These are phyloP conservation scores for Schizosaccharomyces pombe DNA, from an alignment of 805 yeast genomes.

Conservation along the genomic window DNA sequence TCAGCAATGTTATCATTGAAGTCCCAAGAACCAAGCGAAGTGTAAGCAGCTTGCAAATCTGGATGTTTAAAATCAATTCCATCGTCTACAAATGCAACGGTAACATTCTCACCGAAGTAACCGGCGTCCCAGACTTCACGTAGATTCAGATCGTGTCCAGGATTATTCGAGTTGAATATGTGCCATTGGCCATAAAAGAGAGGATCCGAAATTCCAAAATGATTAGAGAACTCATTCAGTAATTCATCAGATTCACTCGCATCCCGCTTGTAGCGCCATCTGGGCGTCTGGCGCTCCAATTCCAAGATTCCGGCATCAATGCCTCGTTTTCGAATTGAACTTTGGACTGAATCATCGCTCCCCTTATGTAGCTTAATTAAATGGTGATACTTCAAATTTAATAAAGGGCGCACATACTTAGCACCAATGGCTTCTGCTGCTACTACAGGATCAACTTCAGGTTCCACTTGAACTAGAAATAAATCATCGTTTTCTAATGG, in stretches of 20 bases:
- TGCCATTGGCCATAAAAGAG: slow-evolving; percentile 79
- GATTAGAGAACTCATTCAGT: slow-evolving; percentile 14
- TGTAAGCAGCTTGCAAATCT: slow-evolving; percentile 44
- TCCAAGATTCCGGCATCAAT: neutral
- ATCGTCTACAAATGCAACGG: slow-evolving; percentile 80
- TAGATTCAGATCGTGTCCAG: slow-evolving; percentile 73
- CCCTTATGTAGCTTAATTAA: neutral
- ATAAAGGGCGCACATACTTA: neutral
- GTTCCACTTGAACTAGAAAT: slow-evolving; percentile 1
- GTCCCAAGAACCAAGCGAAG: slow-evolving; percentile 69
- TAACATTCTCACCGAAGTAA: slow-evolving; percentile 51
- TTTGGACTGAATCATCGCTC: neutral
- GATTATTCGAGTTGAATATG: slow-evolving; percentile 43
- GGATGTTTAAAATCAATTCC: slow-evolving; percentile 66
- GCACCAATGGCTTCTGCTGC: slow-evolving; percentile 3
- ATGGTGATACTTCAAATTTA: neutral
- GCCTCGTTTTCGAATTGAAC: neutral
- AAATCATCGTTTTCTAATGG: neutral
- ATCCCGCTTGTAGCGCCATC: slow-evolving; percentile 1
- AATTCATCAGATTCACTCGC: neutral
- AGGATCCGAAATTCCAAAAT: slow-evolving; percentile 57
- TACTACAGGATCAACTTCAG: neutral
- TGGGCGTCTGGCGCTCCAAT: neutral
- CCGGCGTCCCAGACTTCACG: slow-evolving; percentile 59
- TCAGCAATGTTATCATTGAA: slow-evolving; percentile 50